Evolutionary conservation across 345 rosid genomes (phyloP).

Genomic region (Euphorbia lathyris): DNA sequence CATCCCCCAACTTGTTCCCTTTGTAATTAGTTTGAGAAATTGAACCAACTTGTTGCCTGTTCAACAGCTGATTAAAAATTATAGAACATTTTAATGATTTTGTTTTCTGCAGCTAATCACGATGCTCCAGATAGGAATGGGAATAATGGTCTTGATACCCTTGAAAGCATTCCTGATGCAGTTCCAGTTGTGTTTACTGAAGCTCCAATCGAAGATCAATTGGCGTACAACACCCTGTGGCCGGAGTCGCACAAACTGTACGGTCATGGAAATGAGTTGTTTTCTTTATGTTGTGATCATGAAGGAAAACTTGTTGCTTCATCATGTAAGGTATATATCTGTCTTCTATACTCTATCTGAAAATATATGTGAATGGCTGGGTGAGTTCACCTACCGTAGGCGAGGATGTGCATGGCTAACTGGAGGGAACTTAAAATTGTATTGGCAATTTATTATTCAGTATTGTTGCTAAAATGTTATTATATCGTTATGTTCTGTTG

Average conservation of each 20-base stretch:
- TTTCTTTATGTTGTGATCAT: constrained; percentile 73
- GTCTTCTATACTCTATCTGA: background rate
- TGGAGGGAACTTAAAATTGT: background rate
- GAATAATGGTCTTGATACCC: constrained; percentile 66
- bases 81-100: constrained; percentile 8
- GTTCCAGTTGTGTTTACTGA: constrained; percentile 78
- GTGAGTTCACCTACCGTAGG: background rate
- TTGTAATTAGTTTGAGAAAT: constrained; percentile 3
- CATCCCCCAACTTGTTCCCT: background rate
- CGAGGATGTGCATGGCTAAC: background rate
- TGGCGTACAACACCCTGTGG: constrained; percentile 88
- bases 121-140: constrained; percentile 44
- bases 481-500: background rate
- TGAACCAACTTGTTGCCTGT: background rate
- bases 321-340: constrained; percentile 84
- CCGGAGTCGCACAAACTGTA: constrained; percentile 94
- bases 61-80: background rate
- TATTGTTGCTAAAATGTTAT: background rate
- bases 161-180: constrained; percentile 92
- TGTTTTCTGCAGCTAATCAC: constrained; percentile 50
- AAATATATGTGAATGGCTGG: background rate
- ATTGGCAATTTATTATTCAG: background rate
- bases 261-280: constrained; percentile 93
- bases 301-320: constrained; percentile 83
- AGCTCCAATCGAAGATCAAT: constrained; percentile 92